These are phyloP conservation scores for Pichia sp. DNA, from an alignment of 1,139 yeast species.

Conservation along the genomic window DNA sequence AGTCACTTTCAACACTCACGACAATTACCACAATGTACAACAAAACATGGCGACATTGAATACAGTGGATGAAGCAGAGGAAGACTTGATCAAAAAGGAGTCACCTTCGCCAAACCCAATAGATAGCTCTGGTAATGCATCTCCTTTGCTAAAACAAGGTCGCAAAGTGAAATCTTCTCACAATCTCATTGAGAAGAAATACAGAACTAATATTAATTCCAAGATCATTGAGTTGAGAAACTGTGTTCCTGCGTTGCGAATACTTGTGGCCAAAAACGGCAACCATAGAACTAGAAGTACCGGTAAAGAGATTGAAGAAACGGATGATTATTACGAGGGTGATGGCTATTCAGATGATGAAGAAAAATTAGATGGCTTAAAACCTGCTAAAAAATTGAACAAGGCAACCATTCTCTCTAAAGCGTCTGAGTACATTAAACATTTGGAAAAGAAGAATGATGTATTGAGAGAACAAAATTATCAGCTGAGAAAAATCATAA, in stretches of 20 bases:
- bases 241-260: constrained; percentile 65
- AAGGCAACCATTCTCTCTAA: constrained; percentile 59
- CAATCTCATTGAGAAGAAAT: constrained; percentile 75
- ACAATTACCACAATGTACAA: constrained; percentile 14
- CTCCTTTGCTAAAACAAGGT: constrained; percentile 16
- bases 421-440: constrained; percentile 53
- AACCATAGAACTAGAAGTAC: constrained; percentile 28
- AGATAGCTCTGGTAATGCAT: background rate
- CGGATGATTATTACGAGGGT: constrained; percentile 38
- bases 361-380: constrained; percentile 48
- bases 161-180: constrained; percentile 58
- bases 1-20: constrained; percentile 24
- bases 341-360: constrained; percentile 42
- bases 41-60: constrained; percentile 17
- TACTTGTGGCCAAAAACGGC: constrained; percentile 35
- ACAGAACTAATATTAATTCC: constrained; percentile 71
- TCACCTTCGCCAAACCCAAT: background rate
- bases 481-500: constrained; percentile 33
- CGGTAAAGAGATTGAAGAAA: constrained; percentile 27
- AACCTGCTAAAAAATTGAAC: constrained; percentile 58
- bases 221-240: constrained; percentile 68
- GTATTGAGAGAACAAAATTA: constrained; percentile 40
- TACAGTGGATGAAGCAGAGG: constrained; percentile 23
- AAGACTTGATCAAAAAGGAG: constrained; percentile 16
- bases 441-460: constrained; percentile 44